Percentiles rank a stretch among this genome's conserved stretches.
Conservation (phyloP, 2,329 filamentous ascomycete species). For the Phyllosticta citriasiana region DNA sequence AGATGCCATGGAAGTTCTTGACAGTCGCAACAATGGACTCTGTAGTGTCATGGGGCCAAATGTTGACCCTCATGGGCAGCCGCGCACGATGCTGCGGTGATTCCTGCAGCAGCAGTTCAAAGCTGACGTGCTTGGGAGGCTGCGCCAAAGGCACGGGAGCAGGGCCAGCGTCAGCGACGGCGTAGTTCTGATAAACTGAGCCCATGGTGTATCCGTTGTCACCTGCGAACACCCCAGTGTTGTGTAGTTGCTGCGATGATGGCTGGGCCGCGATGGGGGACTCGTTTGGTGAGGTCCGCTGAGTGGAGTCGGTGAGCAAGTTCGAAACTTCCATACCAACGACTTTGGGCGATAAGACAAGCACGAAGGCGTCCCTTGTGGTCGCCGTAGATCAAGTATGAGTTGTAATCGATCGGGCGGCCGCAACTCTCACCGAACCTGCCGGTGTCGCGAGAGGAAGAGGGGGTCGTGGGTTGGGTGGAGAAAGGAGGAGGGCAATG, state of each 20-base stretch:
- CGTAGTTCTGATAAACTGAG: conserved; percentile 2
- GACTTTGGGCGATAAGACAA: background rate
- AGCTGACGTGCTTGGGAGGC: conserved; percentile 60
- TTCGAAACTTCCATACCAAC: conserved; percentile 24
- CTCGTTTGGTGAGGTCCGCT: conserved; percentile 1
- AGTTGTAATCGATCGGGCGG: conserved; percentile 1
- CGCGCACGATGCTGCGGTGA: conserved; percentile 61
- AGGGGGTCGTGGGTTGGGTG: conserved; percentile 19
- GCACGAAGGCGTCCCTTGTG: conserved; percentile 2
- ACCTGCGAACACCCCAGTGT: background rate
- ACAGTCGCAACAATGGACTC: conserved; percentile 97
- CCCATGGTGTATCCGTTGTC: conserved; percentile 3
- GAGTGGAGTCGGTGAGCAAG: conserved; percentile 18
- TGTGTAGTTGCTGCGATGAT: background rate
- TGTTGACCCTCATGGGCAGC: conserved; percentile 77
- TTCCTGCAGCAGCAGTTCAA: conserved; percentile 63
- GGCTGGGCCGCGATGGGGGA: conserved; percentile 3
- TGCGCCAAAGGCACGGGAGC: background rate
- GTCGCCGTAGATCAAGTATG: background rate
- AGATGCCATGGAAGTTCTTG: conserved; percentile 97
- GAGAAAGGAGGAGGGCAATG: conserved; percentile 22
- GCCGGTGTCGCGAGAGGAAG: conserved; percentile 29
- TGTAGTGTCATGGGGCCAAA: conserved; percentile 90
- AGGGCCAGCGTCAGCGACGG: background rate
- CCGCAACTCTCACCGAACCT: conserved; percentile 20